A percentile compares a stretch with the other conserved stretches of the same genome.
These are phyloP conservation scores for Ceratonia siliqua DNA, from an alignment of 306 rosid species.

Conservation along the genomic window DNA sequence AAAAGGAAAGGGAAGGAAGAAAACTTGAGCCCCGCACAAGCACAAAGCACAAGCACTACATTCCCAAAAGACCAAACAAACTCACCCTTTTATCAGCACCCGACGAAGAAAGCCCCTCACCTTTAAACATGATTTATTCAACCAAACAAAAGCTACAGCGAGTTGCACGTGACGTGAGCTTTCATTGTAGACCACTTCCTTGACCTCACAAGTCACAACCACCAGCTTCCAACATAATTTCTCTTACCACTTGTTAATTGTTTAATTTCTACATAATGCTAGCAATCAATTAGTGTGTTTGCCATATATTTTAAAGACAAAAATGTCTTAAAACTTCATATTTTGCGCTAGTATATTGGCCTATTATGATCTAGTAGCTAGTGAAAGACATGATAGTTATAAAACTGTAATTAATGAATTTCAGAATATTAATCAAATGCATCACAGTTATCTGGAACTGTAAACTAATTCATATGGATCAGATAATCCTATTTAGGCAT, in stretches of 20 bases:
- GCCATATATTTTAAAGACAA: background rate
- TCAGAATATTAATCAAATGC: no score
- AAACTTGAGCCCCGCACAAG: slow-evolving; percentile 11
- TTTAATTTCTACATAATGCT: background rate
- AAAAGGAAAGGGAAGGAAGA: background rate
- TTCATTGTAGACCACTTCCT: slow-evolving; percentile 45
- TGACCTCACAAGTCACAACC: slow-evolving; percentile 32
- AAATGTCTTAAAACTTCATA: background rate
- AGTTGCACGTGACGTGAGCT: slow-evolving; percentile 66
- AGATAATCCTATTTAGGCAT: background rate
- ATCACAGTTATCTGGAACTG: background rate
- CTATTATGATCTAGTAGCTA: no score
- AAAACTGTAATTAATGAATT: no score
- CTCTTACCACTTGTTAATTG: slow-evolving; percentile 37
- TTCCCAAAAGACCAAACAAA: slow-evolving; percentile 55
- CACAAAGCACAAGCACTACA: slow-evolving; percentile 2
- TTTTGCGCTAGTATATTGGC: background rate
- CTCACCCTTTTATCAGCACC: slow-evolving; percentile 44
- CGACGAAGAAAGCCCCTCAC: slow-evolving; percentile 34
- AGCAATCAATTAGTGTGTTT: background rate
- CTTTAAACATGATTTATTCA: slow-evolving; percentile 23
- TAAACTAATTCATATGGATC: background rate
- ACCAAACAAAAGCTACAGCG: slow-evolving; percentile 50
- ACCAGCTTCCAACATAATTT: background rate
- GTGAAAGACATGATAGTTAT: no score